Percentiles rank a stretch among this genome's conserved stretches.
Conservation (phyloP, 192 early-diverging fungal genomes). For the Pilobolus umbonatus region DNA sequence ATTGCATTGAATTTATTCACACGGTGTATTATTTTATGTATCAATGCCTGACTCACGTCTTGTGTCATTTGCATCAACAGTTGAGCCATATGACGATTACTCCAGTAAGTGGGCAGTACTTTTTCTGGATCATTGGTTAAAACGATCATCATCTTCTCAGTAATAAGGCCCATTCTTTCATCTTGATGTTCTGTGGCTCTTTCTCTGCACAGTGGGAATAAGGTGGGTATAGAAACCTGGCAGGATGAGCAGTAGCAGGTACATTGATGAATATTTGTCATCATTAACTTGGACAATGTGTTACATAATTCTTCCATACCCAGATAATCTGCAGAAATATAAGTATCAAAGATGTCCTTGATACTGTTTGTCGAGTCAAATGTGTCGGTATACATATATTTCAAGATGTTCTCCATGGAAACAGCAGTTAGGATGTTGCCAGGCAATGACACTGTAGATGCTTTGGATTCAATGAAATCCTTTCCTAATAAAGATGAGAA, state of each 20-base stretch:
- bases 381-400: conserved; percentile 22
- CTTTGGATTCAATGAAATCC: conserved; percentile 17
- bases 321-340: conserved; percentile 25
- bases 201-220: background rate
- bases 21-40: conserved; percentile 5
- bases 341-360: conserved; percentile 13
- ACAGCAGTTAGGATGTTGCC: conserved; percentile 1
- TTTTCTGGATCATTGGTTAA: conserved; percentile 24
- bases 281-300: background rate
- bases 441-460: conserved; percentile 14
- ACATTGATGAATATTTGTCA: conserved; percentile 12
- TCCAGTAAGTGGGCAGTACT: conserved; percentile 15
- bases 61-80: conserved; percentile 4
- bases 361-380: background rate
- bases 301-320: conserved; percentile 19
- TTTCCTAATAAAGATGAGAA: conserved; percentile 27
- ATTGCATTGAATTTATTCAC: conserved; percentile 24
- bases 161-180: conserved; percentile 7
- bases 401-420: conserved; percentile 8
- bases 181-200: conserved; percentile 10
- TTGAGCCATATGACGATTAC: conserved; percentile 10
- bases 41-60: conserved; percentile 3
- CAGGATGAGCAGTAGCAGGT: conserved; percentile 18
- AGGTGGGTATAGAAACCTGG: background rate
- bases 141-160: background rate